Conservation (phyloP, 257 asterid species). For the Capsicum pubescens region DNA sequence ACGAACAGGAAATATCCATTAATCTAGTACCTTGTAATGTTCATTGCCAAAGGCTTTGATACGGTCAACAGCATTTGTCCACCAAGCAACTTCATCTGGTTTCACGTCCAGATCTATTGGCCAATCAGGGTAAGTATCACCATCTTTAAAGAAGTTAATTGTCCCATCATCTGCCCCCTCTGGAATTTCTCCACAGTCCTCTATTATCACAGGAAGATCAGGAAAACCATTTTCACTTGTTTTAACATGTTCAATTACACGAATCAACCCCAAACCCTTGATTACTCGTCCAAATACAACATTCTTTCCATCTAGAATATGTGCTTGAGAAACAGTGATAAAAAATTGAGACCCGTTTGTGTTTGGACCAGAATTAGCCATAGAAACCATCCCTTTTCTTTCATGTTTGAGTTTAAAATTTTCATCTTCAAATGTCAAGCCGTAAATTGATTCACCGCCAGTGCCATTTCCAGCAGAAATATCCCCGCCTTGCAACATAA, state of each 20-base stretch:
- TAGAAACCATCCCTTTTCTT: constrained; percentile 51
- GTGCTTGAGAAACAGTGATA: constrained; percentile 41
- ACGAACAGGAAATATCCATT: not conserved
- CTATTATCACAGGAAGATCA: constrained; percentile 50
- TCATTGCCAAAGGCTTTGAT: constrained; percentile 49
- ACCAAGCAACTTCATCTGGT: constrained; percentile 46
- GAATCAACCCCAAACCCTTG: constrained; percentile 72
- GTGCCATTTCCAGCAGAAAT: constrained; percentile 45
- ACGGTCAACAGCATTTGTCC: constrained; percentile 43
- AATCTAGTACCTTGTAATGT: constrained; percentile 42
- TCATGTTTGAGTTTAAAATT: constrained; percentile 51
- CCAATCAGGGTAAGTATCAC: constrained; percentile 50
- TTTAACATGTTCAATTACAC: constrained; percentile 60
- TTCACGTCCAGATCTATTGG: constrained; percentile 46
- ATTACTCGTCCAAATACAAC: constrained; percentile 80
- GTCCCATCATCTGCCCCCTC: constrained; percentile 52
- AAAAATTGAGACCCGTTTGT: constrained; percentile 47
- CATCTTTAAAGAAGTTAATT: constrained; percentile 48
- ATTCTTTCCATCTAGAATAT: constrained; percentile 65
- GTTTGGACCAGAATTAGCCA: constrained; percentile 50
- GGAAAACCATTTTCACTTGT: constrained; percentile 51
- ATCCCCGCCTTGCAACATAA: constrained; percentile 47
- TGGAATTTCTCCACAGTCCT: constrained; percentile 75
- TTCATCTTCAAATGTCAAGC: constrained; percentile 49
- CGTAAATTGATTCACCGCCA: constrained; percentile 52